These are phyloP conservation scores for Neckera pumila DNA, from an alignment of 225 moss, liverwort and hornwort genomes.

Conservation along the genomic window DNA sequence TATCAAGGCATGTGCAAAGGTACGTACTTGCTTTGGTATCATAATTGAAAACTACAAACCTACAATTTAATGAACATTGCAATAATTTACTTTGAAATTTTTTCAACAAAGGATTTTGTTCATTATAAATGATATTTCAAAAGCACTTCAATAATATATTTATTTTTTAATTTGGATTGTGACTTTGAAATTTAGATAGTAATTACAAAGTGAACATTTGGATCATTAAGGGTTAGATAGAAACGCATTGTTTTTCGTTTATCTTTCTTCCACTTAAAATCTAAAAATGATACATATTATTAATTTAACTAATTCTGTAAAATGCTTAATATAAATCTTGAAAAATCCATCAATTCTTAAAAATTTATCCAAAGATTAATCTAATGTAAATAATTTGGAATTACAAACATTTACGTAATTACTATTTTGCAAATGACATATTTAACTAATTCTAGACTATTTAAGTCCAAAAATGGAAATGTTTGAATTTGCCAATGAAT, in stretches of 20 bases:
- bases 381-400: not conserved
- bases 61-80: not conserved
- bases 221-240: not conserved
- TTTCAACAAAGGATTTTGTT: not conserved
- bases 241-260: not conserved
- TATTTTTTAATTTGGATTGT: not conserved
- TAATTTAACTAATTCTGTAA: not conserved
- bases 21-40: fast-evolving
- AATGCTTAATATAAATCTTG: not conserved
- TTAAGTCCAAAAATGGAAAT: fast-evolving
- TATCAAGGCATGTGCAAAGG: not conserved
- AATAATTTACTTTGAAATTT: not conserved
- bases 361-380: too few species aligned
- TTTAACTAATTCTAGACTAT: not conserved
- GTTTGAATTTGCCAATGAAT: fast-evolving
- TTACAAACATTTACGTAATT: not conserved
- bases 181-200: not conserved
- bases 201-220: not conserved
- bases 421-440: not conserved
- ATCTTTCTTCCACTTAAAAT: not conserved
- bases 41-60: not conserved
- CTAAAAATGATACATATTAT: fast-evolving
- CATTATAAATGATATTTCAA: not conserved
- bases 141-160: not conserved
- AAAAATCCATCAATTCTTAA: not conserved